Evolutionary conservation across 139 green algal genomes (phyloP).

Genomic region (Desmodesmus armatus): DNA sequence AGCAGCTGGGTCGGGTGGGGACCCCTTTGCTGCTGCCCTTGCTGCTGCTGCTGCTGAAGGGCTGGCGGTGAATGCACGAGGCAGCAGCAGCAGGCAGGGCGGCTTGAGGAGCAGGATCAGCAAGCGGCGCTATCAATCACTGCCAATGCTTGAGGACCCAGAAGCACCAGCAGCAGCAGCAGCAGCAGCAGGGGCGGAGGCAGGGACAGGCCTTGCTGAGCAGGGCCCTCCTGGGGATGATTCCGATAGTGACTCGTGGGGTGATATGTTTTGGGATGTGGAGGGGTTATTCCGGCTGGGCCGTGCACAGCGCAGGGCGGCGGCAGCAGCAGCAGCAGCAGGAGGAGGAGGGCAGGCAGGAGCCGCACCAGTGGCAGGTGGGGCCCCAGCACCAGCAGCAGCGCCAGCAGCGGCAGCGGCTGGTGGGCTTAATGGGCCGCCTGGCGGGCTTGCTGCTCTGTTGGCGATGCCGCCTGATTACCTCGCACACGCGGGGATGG

Average conservation of each 20-base stretch:
- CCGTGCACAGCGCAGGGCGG: neutral
- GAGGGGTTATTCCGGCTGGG: no score
- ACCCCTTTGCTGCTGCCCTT: neutral
- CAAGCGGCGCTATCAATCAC: neutral
- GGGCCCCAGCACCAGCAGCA: no score
- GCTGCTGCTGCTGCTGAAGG: neutral
- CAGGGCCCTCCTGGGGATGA: neutral
- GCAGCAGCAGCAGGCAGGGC: neutral
- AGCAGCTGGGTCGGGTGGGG: neutral
- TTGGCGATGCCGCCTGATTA: neutral
- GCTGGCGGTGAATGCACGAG: neutral
- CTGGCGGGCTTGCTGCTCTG: neutral
- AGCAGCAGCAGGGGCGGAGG: neutral
- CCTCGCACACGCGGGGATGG: neutral
- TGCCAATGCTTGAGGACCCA: neutral
- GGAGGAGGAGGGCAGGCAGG: no score
- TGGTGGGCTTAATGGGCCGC: neutral
- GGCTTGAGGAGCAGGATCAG: neutral
- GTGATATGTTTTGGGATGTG: no score
- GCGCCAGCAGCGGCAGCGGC: no score
- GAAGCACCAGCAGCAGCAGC: neutral
- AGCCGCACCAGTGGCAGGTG: neutral
- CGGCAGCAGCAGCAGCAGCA: neutral
- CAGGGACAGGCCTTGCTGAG: neutral
- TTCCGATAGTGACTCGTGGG: neutral